Conservation (phyloP, 163 green algal genomes). For the Scenedesmus sp. region DNA sequence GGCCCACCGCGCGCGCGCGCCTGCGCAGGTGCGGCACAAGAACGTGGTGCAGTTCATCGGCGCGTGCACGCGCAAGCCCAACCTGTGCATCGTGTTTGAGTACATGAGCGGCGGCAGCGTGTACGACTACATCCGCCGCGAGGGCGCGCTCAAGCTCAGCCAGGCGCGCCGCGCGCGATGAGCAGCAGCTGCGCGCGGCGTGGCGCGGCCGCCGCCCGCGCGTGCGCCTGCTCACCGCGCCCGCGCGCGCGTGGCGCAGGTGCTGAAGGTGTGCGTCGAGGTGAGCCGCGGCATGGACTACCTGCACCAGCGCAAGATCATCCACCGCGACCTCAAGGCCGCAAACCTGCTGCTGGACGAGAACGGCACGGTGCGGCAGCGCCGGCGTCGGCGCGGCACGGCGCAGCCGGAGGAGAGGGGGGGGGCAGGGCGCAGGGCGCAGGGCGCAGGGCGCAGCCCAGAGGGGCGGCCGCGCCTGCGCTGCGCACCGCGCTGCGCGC, state of each 20-base stretch:
- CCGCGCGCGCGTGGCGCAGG: constrained; percentile 66
- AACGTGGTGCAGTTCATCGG: constrained; percentile 99
- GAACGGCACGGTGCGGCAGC: constrained; percentile 77
- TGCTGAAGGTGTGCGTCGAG: constrained; percentile 88
- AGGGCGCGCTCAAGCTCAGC: constrained; percentile 39
- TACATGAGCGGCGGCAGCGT: constrained; percentile 96
- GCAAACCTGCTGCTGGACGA: constrained; percentile 99
- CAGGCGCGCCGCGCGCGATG: constrained; percentile 9
- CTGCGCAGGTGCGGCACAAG: constrained; percentile 85
- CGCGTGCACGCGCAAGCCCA: constrained; percentile 95
- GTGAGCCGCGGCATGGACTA: constrained; percentile 98
- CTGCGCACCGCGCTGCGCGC: not conserved
- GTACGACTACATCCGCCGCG: constrained; percentile 92
- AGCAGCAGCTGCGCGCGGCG: not conserved
- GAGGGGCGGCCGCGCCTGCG: too few relatives aligned
- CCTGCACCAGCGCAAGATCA: constrained; percentile 98
- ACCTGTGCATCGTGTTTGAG: constrained; percentile 99
- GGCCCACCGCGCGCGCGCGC: too few relatives aligned
- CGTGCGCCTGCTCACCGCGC: not conserved
- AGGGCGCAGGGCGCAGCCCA: too few relatives aligned
- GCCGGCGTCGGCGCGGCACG: not conserved
- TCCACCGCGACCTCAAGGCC: constrained; percentile 98
- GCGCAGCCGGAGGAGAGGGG: too few relatives aligned
- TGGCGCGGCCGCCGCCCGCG: too few relatives aligned
- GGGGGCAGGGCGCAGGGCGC: too few relatives aligned